Evolutionary conservation across 164 flowering plant species (phyloP).

Genomic region (Tetracentron sinense): DNA sequence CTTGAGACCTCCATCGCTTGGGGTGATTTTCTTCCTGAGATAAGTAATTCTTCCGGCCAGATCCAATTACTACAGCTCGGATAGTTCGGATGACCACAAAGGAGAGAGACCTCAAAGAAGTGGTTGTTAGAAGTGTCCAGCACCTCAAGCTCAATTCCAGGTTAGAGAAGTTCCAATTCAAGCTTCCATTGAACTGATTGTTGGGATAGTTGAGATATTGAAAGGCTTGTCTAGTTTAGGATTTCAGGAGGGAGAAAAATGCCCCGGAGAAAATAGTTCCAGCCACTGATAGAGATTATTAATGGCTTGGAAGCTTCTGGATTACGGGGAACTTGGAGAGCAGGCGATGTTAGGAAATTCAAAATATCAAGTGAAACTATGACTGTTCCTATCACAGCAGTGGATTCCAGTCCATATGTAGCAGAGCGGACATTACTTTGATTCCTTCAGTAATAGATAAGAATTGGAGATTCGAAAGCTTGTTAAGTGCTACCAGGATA

Average conservation of each 20-base stretch:
- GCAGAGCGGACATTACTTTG: slow-evolving; percentile 46
- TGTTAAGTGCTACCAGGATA: slow-evolving; percentile 40
- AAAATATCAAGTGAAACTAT: slow-evolving; percentile 47
- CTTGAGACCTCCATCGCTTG: slow-evolving; percentile 37
- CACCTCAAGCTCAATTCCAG: slow-evolving; percentile 39
- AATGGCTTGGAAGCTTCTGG: slow-evolving; percentile 33
- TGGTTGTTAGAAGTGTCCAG: slow-evolving; percentile 56
- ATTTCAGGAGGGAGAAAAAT: slow-evolving; percentile 38
- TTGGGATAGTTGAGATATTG: slow-evolving; percentile 49
- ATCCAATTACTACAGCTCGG: slow-evolving; percentile 41
- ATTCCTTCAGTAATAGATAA: slow-evolving; percentile 34
- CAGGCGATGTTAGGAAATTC: slow-evolving; percentile 46
- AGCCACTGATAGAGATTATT: slow-evolving; percentile 35
- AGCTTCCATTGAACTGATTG: slow-evolving; percentile 52
- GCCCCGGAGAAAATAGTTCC: slow-evolving; percentile 42
- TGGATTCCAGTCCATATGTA: slow-evolving; percentile 57
- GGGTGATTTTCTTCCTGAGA: slow-evolving; percentile 46
- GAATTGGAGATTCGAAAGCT: slow-evolving; percentile 24
- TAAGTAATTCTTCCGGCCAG: slow-evolving; percentile 70
- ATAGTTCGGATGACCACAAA: slow-evolving; percentile 28
- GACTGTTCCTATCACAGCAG: slow-evolving; percentile 31
- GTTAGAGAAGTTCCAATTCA: slow-evolving; percentile 40
- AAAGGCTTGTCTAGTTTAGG: slow-evolving; percentile 33
- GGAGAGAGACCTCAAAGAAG: slow-evolving; percentile 50
- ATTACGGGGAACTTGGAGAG: slow-evolving; percentile 36